A percentile compares a stretch with the other conserved stretches of the same genome.
These are phyloP conservation scores for Naganishia kalamii DNA, from an alignment of 768 basidiomycete species.

Conservation along the genomic window DNA sequence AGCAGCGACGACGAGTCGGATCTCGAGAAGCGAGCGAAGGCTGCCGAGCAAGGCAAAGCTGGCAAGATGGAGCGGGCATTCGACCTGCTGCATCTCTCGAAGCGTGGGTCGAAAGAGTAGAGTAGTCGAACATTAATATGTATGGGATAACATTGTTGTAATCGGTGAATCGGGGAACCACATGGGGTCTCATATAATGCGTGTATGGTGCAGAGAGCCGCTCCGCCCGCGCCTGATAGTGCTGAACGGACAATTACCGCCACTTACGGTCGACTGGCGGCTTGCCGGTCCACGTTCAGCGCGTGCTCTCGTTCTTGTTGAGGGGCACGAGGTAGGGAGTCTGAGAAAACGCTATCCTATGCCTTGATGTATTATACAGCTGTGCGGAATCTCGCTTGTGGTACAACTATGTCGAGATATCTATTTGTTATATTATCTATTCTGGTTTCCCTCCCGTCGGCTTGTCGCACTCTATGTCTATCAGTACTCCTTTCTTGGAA, in stretches of 20 bases:
- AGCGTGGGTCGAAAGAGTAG: not conserved
- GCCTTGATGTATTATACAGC: not conserved
- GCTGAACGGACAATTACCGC: too few relatives aligned
- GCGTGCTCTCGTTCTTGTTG: too few relatives aligned
- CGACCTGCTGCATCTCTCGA: constrained; percentile 10
- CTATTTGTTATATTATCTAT: not conserved
- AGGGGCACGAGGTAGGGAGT: too few relatives aligned
- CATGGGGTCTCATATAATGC: not conserved
- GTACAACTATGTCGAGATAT: not conserved
- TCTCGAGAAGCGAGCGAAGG: constrained; percentile 27
- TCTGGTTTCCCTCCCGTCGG: not conserved
- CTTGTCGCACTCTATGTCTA: constrained; percentile 53
- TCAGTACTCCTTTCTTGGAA: constrained; percentile 54
- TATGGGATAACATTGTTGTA: not conserved
- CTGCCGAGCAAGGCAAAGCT: not conserved
- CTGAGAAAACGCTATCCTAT: too few relatives aligned
- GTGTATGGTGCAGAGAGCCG: not conserved
- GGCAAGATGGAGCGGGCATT: constrained; percentile 14
- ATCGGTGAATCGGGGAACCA: too few relatives aligned
- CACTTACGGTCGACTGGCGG: too few relatives aligned
- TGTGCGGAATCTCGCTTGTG: not conserved
- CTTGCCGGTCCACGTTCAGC: too few relatives aligned
- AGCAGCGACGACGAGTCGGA: constrained; percentile 35
- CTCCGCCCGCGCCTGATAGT: too few relatives aligned
- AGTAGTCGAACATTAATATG: not conserved